Evolutionary conservation across 805 yeast species (phyloP).

Genomic region (Kluyveromyces dobzhanskii): DNA sequence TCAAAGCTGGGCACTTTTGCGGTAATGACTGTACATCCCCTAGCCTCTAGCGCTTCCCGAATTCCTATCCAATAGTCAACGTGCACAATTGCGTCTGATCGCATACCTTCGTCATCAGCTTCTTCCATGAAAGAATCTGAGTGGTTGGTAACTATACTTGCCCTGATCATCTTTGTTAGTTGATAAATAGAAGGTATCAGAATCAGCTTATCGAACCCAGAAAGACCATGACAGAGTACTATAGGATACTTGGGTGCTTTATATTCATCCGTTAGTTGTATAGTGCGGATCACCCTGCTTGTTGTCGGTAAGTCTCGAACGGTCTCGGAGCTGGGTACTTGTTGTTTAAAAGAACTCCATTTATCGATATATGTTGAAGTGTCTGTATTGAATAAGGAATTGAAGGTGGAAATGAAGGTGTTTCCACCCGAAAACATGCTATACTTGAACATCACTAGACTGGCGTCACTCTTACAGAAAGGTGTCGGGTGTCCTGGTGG

Average conservation of each 20-base stretch:
- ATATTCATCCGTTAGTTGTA: constrained; percentile 32
- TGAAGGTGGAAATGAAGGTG: too few species aligned
- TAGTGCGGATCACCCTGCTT: background rate
- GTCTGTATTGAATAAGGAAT: too few species aligned
- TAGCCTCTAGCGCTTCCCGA: constrained; percentile 44
- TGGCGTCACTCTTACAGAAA: too few species aligned
- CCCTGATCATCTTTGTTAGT: constrained; percentile 18
- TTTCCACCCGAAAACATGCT: too few species aligned
- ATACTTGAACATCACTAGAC: too few species aligned
- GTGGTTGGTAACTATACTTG: constrained; percentile 13
- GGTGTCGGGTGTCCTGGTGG: too few species aligned
- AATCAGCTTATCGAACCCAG: constrained; percentile 62
- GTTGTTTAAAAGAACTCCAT: background rate
- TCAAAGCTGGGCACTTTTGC: constrained; percentile 83
- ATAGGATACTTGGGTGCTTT: constrained; percentile 62
- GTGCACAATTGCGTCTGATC: constrained; percentile 28
- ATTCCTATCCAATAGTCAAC: constrained; percentile 82
- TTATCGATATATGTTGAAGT: too few species aligned
- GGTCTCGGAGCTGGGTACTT: background rate
- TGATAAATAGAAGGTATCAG: constrained; percentile 36
- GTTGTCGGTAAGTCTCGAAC: background rate
- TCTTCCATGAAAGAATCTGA: constrained; percentile 16
- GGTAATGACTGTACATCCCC: constrained; percentile 62
- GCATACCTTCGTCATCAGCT: constrained; percentile 13
- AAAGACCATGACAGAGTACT: constrained; percentile 78